These are phyloP conservation scores for Pleurotus tuoliensis DNA, from an alignment of 768 basidiomycete species.

Conservation along the genomic window DNA sequence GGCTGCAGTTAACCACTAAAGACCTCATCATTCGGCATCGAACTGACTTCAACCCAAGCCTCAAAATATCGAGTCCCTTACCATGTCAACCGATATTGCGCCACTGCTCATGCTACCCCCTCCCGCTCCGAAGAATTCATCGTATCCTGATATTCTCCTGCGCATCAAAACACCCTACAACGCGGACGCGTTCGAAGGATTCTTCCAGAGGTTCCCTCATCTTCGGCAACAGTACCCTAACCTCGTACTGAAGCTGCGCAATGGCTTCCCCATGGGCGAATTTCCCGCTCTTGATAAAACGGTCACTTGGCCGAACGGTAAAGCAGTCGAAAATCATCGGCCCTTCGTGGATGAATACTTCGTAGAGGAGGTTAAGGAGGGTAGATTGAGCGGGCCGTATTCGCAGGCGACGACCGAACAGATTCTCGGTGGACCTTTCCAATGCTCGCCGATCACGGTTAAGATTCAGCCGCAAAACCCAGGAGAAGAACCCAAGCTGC, in stretches of 20 bases:
- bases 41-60: too few species aligned
- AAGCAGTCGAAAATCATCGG: not conserved
- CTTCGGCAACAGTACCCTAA: not conserved
- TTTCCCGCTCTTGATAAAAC: not conserved
- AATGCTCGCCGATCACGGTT: constrained; percentile 18
- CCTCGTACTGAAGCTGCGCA: not conserved
- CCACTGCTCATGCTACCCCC: not conserved
- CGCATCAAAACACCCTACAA: constrained; percentile 16
- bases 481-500: constrained; percentile 11
- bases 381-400: constrained; percentile 15
- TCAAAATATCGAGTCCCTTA: too few species aligned
- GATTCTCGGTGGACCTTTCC: constrained; percentile 11
- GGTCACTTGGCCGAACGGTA: constrained; percentile 7
- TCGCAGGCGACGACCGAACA: constrained; percentile 6
- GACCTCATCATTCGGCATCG: too few species aligned
- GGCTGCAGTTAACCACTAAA: too few species aligned
- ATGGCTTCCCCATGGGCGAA: constrained; percentile 14
- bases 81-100: not conserved
- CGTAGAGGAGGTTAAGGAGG: constrained; percentile 8
- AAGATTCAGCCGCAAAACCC: constrained; percentile 9
- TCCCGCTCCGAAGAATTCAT: not conserved
- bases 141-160: not conserved
- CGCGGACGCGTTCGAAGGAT: constrained; percentile 7
- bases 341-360: constrained; percentile 10
- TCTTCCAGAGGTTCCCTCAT: not conserved